These are phyloP conservation scores for Melanomma pulvis-pyrius DNA, from an alignment of 495 filamentous ascomycete species.

Conservation along the genomic window DNA sequence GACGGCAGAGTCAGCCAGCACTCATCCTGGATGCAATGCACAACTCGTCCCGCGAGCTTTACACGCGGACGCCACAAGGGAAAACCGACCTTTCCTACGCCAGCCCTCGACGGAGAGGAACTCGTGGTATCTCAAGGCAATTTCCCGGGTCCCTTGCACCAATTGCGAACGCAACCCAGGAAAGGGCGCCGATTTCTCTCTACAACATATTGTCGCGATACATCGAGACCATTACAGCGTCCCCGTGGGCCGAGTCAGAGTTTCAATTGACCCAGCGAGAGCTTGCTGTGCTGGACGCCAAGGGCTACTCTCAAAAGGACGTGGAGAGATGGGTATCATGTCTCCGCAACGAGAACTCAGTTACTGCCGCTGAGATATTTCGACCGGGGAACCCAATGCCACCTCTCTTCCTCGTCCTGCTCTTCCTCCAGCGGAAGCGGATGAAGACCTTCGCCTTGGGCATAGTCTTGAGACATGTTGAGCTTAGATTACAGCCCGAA, in stretches of 20 bases:
- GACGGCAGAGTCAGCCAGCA: conserved; percentile 9
- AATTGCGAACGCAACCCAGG: neutral
- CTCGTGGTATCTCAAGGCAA: neutral
- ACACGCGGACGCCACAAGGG: neutral
- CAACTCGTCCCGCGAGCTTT: neutral
- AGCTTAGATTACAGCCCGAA: conserved; percentile 5
- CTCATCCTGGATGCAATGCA: conserved; percentile 11
- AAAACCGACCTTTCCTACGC: conserved; percentile 1
- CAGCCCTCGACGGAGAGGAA: neutral
- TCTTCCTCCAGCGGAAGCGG: conserved; percentile 31
- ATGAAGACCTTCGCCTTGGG: conserved; percentile 14
- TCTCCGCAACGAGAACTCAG: conserved; percentile 7
- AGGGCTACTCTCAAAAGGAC: conserved; percentile 16
- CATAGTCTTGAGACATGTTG: conserved; percentile 24
- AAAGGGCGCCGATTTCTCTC: conserved; percentile 2
- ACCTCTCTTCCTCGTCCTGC: conserved; percentile 35
- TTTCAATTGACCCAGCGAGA: conserved; percentile 10
- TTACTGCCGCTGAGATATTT: conserved; percentile 10
- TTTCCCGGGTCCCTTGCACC: neutral
- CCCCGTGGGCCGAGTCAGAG: neutral
- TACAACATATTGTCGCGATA: conserved; percentile 24
- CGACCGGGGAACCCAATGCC: neutral
- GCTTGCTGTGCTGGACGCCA: neutral
- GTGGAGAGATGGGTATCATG: conserved; percentile 14
- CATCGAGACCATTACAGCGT: neutral